Conservation (phyloP, 2,329 filamentous ascomycete genomes). For the Epichloe uncinata region DNA sequence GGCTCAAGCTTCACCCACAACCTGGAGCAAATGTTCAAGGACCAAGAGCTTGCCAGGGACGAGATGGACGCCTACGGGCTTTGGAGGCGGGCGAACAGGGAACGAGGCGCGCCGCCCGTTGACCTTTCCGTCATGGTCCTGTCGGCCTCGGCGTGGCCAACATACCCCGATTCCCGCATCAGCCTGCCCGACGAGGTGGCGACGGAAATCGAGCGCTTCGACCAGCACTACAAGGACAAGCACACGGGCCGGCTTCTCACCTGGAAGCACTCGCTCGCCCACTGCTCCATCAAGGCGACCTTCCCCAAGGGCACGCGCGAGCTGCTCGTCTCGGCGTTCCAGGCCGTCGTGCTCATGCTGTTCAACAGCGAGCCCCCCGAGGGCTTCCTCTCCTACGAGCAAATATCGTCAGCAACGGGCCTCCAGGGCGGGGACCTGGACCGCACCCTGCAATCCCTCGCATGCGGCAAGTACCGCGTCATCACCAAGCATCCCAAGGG, state of each 20-base stretch:
- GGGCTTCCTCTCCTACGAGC: slow-evolving; percentile 57
- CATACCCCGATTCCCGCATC: slow-evolving; percentile 63
- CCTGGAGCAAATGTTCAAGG: slow-evolving; percentile 98
- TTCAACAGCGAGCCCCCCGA: slow-evolving; percentile 60
- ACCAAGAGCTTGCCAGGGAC: slow-evolving; percentile 84
- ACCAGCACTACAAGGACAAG: slow-evolving; percentile 75
- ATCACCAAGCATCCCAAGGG: slow-evolving; percentile 76
- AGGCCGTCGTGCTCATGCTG: slow-evolving; percentile 77
- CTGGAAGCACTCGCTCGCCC: slow-evolving; percentile 89
- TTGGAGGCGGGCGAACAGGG: slow-evolving; percentile 41
- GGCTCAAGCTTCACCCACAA: slow-evolving; percentile 93
- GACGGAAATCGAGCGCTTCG: slow-evolving; percentile 67
- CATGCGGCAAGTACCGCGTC: slow-evolving; percentile 78
- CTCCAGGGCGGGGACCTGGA: slow-evolving; percentile 67
- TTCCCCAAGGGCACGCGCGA: slow-evolving; percentile 79
- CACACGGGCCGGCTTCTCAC: slow-evolving; percentile 75
- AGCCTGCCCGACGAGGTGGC: slow-evolving; percentile 65
- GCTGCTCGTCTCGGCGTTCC: slow-evolving; percentile 79
- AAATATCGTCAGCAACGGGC: slow-evolving; percentile 62
- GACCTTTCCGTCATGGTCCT: slow-evolving; percentile 72
- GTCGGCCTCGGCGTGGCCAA: slow-evolving; percentile 86
- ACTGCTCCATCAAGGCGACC: slow-evolving; percentile 70
- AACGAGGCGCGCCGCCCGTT: slow-evolving; percentile 34
- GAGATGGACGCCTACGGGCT: slow-evolving; percentile 83
- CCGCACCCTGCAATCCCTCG: slow-evolving; percentile 86